These are phyloP conservation scores for Ustilago shanxiensis DNA, from an alignment of 1,284 basidiomycete species.

Conservation along the genomic window DNA sequence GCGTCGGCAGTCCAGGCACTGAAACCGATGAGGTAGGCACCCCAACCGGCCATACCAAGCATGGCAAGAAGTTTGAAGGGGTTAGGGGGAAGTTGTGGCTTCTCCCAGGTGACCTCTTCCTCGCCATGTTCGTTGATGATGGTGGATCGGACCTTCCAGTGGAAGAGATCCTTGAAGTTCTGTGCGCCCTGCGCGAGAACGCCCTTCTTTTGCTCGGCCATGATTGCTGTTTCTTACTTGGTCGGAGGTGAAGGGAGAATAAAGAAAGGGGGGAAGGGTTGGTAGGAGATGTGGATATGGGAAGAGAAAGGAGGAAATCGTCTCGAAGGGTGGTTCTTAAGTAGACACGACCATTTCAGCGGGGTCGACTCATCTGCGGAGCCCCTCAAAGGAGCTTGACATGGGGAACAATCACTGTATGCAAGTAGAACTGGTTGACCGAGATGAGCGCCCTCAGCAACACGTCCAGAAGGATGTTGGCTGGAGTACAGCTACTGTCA, in stretches of 20 bases:
- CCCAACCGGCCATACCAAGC: constrained; percentile 42
- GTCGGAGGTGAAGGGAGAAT: background rate
- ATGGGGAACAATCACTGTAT: background rate
- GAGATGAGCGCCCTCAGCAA: background rate
- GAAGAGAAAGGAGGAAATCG: background rate
- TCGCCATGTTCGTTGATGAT: constrained; percentile 50
- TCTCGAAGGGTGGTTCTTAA: constrained; percentile 1
- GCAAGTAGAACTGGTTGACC: background rate
- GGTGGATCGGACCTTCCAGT: constrained; percentile 38
- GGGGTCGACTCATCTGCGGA: background rate
- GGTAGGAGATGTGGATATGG: background rate
- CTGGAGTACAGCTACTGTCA: background rate
- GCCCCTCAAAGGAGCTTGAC: background rate
- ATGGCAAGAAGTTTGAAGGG: constrained; percentile 38
- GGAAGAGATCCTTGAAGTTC: constrained; percentile 53
- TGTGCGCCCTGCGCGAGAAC: constrained; percentile 37
- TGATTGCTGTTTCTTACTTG: background rate
- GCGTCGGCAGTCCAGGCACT: constrained; percentile 48
- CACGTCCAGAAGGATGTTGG: background rate
- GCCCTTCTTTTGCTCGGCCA: constrained; percentile 31
- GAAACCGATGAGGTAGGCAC: constrained; percentile 54
- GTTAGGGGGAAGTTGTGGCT: constrained; percentile 34
- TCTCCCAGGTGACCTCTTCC: constrained; percentile 39
- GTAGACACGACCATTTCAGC: background rate
- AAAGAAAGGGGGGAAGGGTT: background rate